A percentile compares a stretch with the other conserved stretches of the same genome.
These are phyloP conservation scores for Ceratobasidium theobromae DNA, from an alignment of 1,284 basidiomycete genomes.

Conservation along the genomic window DNA sequence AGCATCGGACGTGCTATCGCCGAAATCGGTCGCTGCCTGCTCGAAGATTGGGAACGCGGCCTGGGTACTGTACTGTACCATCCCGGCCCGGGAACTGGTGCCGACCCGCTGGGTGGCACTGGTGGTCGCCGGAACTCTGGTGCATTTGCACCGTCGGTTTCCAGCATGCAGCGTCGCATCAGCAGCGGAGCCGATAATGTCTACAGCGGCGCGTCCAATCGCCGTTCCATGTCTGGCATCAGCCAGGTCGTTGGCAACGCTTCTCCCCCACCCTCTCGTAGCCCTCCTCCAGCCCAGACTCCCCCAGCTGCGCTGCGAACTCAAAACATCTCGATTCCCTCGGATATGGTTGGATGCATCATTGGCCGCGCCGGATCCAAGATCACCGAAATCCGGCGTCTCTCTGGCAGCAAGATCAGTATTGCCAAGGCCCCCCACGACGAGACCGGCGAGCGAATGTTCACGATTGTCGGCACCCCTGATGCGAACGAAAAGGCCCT, in stretches of 20 bases:
- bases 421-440: constrained; percentile 99
- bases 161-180: constrained; percentile 42
- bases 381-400: constrained; percentile 97
- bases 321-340: constrained; percentile 98
- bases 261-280: constrained; percentile 38
- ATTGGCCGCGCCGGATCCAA: constrained; percentile 96
- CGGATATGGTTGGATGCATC: constrained; percentile 98
- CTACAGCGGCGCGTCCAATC: constrained; percentile 27
- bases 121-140: constrained; percentile 30
- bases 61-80: constrained; percentile 94
- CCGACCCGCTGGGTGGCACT: constrained; percentile 38
- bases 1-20: constrained; percentile 88
- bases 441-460: constrained; percentile 98
- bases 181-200: constrained; percentile 37
- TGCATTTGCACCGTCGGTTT: constrained; percentile 17
- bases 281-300: constrained; percentile 52
- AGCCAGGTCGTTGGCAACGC: constrained; percentile 36
- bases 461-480: constrained; percentile 95
- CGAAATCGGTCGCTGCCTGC: constrained; percentile 92
- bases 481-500: constrained; percentile 97
- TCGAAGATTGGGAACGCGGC: constrained; percentile 96
- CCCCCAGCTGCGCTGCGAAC: constrained; percentile 67
- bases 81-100: constrained; percentile 68
- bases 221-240: constrained; percentile 36
- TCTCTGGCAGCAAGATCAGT: constrained; percentile 94